Evolutionary conservation across 164 flowering plant species (phyloP), one percentile per base, ranked within the genome.

Genomic region (Hamamelis virginiana): DNA sequence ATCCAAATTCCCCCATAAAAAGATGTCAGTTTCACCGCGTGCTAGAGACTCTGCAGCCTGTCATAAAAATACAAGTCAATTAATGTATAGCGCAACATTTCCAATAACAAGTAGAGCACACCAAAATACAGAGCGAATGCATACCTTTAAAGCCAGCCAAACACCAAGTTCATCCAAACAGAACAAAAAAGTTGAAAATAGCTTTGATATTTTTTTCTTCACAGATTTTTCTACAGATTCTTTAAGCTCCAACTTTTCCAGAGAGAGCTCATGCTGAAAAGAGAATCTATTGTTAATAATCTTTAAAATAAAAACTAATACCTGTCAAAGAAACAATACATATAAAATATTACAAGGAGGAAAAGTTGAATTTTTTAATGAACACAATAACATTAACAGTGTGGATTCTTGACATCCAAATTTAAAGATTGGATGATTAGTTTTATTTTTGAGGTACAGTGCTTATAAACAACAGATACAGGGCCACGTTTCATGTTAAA

Each of bases 101-200:
- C 21, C 46, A 65, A 59, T 11, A 23, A 64, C 22, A 23, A 23
- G 51, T 0, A 41, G 23, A 27, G 27, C 50, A 71, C 52, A 16
- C 21, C 43, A 59, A 50, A 68, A 62, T n/a, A n/a, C n/a, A n/a
- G n/a, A 43, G 21, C 9, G 21, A 45, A 55, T 10, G 22, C 4
- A 12, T 70, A 93, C 98, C 98, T 84, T 85, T 9, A 72, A 60
- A 46, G 91, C 85, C 79, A 85, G 58, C 96, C 96, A 91, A 62
- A 86, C 61, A 65, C 98, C 98, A 72, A 94, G 89, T 38, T 91
- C 92, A 8, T 64, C 68, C 67, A 94, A 62, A 74, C 98, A 94
- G 72, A 69, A 90, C 33, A 73, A 1, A 33, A 85, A 82, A 44
- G 78, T 74, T 8, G 67, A 68, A 72, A 16, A 67, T 45, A 87